These are phyloP conservation scores for Coprinopsis sp. DNA, from an alignment of 768 basidiomycete genomes.

Conservation along the genomic window DNA sequence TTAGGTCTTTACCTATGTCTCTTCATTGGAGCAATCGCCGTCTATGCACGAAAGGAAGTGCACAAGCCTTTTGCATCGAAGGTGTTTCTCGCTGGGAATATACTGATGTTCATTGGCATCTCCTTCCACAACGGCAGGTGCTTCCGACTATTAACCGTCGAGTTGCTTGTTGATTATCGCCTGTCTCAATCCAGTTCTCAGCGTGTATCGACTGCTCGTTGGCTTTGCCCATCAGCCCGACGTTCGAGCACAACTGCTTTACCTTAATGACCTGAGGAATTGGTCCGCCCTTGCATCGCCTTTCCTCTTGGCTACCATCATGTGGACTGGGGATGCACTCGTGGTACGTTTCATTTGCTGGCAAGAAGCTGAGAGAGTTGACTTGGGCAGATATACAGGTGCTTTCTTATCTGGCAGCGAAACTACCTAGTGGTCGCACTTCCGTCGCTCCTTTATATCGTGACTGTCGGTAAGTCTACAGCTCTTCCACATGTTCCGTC, in stretches of 20 bases:
- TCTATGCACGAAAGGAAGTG: conserved; percentile 11
- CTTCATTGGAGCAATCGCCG: conserved; percentile 13
- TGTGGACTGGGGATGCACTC: conserved; percentile 26
- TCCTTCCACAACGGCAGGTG: conserved; percentile 13
- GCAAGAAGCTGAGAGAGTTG: not conserved
- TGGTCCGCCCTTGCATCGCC: conserved; percentile 22
- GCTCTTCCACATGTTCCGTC: not conserved
- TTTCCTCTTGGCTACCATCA: conserved; percentile 20
- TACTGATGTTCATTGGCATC: conserved; percentile 6
- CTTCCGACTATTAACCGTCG: not conserved
- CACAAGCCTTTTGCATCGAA: conserved; percentile 9
- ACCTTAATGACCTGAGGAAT: conserved; percentile 17
- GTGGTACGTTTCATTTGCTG: conserved; percentile 16
- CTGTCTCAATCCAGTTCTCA: conserved; percentile 8
- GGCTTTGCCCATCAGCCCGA: conserved; percentile 16
- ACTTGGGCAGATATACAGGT: conserved; percentile 24
- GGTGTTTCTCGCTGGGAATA: conserved; percentile 5
- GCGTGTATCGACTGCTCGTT: conserved; percentile 20
- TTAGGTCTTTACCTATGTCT: conserved; percentile 15
- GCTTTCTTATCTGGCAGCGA: conserved; percentile 26
- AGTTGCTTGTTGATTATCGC: not conserved
- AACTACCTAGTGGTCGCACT: conserved; percentile 17
- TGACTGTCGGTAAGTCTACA: conserved; percentile 17
- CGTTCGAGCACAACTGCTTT: conserved; percentile 15
- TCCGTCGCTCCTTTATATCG: conserved; percentile 19